Percentiles rank a stretch among this genome's conserved stretches.
These are phyloP conservation scores for Mallotus repandus DNA, from an alignment of 441 rosid genomes.

Conservation along the genomic window DNA sequence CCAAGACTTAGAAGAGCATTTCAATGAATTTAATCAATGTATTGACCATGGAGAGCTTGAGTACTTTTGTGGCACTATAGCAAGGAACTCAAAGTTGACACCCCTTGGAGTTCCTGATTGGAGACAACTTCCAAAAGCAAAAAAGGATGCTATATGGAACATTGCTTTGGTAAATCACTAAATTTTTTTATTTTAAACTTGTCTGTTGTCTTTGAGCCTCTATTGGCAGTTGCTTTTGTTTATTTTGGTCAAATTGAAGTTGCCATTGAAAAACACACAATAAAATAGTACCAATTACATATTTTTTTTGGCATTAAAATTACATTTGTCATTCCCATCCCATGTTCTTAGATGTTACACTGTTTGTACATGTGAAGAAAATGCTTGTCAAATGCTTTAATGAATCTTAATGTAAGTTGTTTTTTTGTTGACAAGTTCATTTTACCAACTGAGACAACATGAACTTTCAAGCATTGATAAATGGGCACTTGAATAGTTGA, in stretches of 20 bases:
- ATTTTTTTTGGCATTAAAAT: too few relatives aligned
- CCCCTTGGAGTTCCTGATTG: neutral
- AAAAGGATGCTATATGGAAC: neutral
- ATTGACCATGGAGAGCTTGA: neutral
- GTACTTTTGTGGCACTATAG: neutral
- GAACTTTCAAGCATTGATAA: neutral
- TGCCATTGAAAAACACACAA: slow-evolving; percentile 41
- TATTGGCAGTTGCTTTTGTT: too few relatives aligned
- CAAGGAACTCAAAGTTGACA: neutral
- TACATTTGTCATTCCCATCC: neutral
- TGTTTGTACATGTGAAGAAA: neutral
- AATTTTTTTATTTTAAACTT: too few relatives aligned
- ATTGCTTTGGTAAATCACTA: too few relatives aligned
- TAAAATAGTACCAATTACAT: neutral
- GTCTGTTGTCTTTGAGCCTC: too few relatives aligned
- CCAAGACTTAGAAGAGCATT: neutral
- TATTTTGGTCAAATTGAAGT: slow-evolving; percentile 47
- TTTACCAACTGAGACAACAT: neutral
- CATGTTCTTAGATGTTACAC: slow-evolving; percentile 9
- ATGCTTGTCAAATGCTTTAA: neutral
- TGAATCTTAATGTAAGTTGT: neutral
- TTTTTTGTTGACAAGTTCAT: neutral
- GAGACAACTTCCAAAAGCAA: neutral
- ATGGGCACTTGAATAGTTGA: neutral
- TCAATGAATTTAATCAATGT: neutral